A percentile compares a stretch with the other conserved stretches of the same genome.
phyloP scores from a whole-genome alignment of 2,329 filamentous ascomycete genomes.

The Microdochium paspali region DNA sequence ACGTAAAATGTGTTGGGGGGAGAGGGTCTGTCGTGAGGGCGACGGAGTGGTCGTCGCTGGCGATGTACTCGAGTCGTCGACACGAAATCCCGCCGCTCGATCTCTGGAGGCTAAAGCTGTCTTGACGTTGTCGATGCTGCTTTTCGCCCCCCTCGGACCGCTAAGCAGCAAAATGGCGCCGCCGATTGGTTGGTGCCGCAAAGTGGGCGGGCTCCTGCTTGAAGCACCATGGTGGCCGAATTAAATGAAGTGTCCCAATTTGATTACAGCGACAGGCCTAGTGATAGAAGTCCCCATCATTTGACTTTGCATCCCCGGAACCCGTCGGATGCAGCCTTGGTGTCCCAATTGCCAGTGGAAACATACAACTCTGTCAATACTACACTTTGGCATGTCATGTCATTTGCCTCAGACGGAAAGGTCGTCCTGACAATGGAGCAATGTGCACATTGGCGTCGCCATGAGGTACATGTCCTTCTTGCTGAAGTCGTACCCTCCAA shows the following conservation, averaged over 20 bases:
- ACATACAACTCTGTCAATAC: no score
- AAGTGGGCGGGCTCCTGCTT: background rate
- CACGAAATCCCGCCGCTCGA: background rate
- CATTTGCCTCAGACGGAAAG: no score
- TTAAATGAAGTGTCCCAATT: background rate
- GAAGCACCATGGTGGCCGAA: background rate
- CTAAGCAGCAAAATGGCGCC: slow-evolving; percentile 6
- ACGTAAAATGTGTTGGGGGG: background rate
- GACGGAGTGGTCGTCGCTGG: background rate
- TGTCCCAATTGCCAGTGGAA: no score
- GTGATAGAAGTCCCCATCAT: no score
- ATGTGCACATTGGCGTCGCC: no score
- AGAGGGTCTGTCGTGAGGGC: background rate
- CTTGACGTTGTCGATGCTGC: slow-evolving; percentile 9
- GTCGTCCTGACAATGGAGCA: no score
- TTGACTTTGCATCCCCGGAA: no score
- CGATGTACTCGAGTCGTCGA: background rate
- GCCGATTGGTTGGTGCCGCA: slow-evolving; percentile 7
- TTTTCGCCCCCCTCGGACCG: slow-evolving; percentile 6
- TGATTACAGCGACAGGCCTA: no score
- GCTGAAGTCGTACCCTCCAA: no score
- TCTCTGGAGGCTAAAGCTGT: background rate
- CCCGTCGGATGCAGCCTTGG: no score
- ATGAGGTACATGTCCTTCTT: no score
- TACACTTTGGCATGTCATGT: no score